Evolutionary conservation across 2,329 filamentous ascomycete species (phyloP).

Genomic region (Fusarium longipes): DNA sequence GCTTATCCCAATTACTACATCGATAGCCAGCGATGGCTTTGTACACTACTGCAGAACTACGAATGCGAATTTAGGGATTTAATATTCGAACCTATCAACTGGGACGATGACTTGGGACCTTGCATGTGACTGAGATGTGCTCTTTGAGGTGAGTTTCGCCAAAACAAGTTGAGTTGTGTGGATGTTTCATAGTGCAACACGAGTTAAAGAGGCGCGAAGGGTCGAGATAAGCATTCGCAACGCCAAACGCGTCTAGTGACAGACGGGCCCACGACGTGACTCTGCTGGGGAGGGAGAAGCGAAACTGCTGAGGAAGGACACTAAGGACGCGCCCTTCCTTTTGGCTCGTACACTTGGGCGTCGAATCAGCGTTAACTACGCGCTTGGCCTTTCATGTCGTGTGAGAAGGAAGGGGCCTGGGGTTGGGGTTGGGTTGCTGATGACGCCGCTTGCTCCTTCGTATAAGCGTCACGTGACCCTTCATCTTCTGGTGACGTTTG

Average conservation of each 20-base stretch:
- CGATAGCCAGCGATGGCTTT: constrained; percentile 42
- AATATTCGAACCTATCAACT: constrained; percentile 42
- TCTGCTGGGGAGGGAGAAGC: constrained; percentile 12
- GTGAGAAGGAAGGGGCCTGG: constrained; percentile 30
- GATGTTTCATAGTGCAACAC: constrained; percentile 45
- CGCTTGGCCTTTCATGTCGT: constrained; percentile 29
- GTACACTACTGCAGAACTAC: constrained; percentile 50
- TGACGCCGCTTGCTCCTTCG: constrained; percentile 40
- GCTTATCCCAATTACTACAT: constrained; percentile 29
- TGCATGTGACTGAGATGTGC: constrained; percentile 42
- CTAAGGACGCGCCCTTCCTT: constrained; percentile 30
- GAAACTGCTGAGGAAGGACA: constrained; percentile 20
- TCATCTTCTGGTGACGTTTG: constrained; percentile 50
- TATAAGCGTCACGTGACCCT: constrained; percentile 50
- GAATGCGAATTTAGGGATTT: constrained; percentile 45
- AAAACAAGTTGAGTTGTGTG: constrained; percentile 48
- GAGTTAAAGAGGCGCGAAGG: constrained; percentile 44
- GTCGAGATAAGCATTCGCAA: constrained; percentile 33
- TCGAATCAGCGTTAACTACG: constrained; percentile 38
- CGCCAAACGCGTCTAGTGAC: constrained; percentile 33
- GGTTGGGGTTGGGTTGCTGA: constrained; percentile 29
- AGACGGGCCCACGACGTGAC: constrained; percentile 11
- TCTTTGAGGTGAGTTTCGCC: constrained; percentile 45
- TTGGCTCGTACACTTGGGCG: constrained; percentile 32
- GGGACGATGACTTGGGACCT: constrained; percentile 20